Base-by-base conservation (phyloP, 176 grass and related monocot genomes). In the Oryza coarctata region DNA sequence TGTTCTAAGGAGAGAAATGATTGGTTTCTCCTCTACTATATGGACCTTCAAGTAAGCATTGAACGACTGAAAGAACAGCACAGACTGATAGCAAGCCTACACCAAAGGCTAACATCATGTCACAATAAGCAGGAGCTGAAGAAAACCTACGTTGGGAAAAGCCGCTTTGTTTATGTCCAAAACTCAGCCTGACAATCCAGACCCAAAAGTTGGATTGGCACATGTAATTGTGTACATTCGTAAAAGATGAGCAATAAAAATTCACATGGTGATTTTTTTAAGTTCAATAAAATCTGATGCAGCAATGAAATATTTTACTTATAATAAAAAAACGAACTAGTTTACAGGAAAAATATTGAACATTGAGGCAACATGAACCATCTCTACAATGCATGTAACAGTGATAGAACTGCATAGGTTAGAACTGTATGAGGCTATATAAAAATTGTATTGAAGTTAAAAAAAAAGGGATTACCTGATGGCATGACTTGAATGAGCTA, bases 401-500 rank as follows among this genome's bases (percentile, higher is more conserved):
- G 27, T 9, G 15, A 35, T 30, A 57, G 13, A 62, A 65, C 23
- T 75, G 22, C 52, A 55, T 26, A 75, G 63, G 64, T 25, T 71
- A 61, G n/a, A 86, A 20, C n/a, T 67, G 47, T 38, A 77, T 65
- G 70, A 82, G 35, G 80, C 17, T 70, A 29, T 30, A 57, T 71
- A 44, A 41, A 57, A 66, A 65, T 79, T 33, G 34, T 73, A 41
- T 30, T 11, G 0, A 67, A 39, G n/a, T 27, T 14, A 73, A 68
- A 78, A 68, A 80, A 11, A 7, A 9, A 67, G 77, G 73, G 7
- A 34, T 74, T 90, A 90, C 88, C 88, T 90, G 35, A 68, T 69
- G 4, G 9, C 74, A 79, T 7, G 3, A 35, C 3, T 82, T 68
- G 47, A 40, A 66, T 60, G 60, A 90, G 74, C 64, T 76, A 63